Evolutionary conservation across 2,329 filamentous ascomycete species (phyloP), one percentile per base, ranked within the genome.

Genomic region (Fusarium azukiicola): DNA sequence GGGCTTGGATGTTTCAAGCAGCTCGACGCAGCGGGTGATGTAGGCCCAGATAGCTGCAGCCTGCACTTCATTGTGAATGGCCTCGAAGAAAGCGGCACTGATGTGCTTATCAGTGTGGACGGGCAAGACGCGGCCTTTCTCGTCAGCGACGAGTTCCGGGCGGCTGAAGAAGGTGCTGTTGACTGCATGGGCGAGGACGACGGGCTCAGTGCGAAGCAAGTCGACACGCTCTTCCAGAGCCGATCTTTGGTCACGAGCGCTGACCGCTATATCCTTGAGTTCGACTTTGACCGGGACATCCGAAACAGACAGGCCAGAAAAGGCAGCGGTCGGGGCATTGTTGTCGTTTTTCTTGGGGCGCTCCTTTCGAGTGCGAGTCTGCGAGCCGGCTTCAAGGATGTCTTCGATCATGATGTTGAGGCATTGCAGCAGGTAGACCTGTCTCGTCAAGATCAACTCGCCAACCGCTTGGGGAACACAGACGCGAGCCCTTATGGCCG

Each of bases 91-190:
- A 3, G 88, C 84, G 4, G 78, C 80, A 69, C 87, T 89, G 72
- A 90, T 87, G 74, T 88, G 87, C 27, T 84, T 88, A 67, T 91
- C 88, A 0, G 86, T 88, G n/a, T 85, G 72, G 2, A 84, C 80
- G 2, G 87, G 86, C 4, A 90, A 61, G 1, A 61, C 74, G 3
- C 87, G 85, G 3, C 90, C 90, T 67, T 87, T 88, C 52, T 91
- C 88, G 67, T 92, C 90, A 0, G 83, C 74, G 1, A 91, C 72
- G 6, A 90, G 83, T 74, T 90, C 89, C 1, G 87, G 87, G 3
- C 85, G 83, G 69, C 83, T 89, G 72, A 85, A 88, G 78, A 89
- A 89, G 72, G 27, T 32, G 27, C 27, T 32, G 27, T 32, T 32
- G 27, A 32, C 27, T 32, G 27, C 27, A 32, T 32, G 27, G 27